Conservation (phyloP, 2,329 filamentous ascomycete species). For the Proliferodiscus dingleyae region DNA sequence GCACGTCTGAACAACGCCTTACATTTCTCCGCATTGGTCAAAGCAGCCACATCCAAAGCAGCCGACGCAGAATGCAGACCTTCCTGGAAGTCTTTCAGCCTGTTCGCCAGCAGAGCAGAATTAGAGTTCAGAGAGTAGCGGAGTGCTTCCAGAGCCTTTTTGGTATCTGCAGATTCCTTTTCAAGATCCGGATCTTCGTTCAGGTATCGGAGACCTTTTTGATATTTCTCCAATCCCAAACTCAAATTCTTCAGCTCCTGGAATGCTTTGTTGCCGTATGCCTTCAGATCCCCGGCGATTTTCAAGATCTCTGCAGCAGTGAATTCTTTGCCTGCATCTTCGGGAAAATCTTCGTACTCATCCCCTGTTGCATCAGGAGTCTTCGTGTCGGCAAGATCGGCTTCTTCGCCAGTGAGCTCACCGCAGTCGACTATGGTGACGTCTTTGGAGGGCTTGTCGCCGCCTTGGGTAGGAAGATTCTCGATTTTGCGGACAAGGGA, state of each 20-base stretch:
- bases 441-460: conserved; percentile 73
- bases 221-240: conserved; percentile 82
- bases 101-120: conserved; percentile 77
- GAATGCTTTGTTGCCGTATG: conserved; percentile 88
- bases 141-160: conserved; percentile 62
- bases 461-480: conserved; percentile 66
- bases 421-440: conserved; percentile 79
- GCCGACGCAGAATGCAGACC: conserved; percentile 64
- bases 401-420: conserved; percentile 69
- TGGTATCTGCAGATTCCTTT: conserved; percentile 63
- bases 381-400: conserved; percentile 62
- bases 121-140: conserved; percentile 88
- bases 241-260: conserved; percentile 63
- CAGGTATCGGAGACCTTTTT: conserved; percentile 86
- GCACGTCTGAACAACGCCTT: conserved; percentile 87
- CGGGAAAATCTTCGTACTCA: conserved; percentile 91
- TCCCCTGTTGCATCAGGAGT: conserved; percentile 78
- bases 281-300: conserved; percentile 82
- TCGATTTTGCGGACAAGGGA: conserved; percentile 86
- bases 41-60: conserved; percentile 63
- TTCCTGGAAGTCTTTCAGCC: conserved; percentile 68
- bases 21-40: conserved; percentile 72
- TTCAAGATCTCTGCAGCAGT: conserved; percentile 65
- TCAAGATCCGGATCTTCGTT: conserved; percentile 78
- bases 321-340: conserved; percentile 63